phyloP scores from a whole-genome alignment of 2,329 filamentous ascomycete species.

The Apiospora rasikravindrae region DNA sequence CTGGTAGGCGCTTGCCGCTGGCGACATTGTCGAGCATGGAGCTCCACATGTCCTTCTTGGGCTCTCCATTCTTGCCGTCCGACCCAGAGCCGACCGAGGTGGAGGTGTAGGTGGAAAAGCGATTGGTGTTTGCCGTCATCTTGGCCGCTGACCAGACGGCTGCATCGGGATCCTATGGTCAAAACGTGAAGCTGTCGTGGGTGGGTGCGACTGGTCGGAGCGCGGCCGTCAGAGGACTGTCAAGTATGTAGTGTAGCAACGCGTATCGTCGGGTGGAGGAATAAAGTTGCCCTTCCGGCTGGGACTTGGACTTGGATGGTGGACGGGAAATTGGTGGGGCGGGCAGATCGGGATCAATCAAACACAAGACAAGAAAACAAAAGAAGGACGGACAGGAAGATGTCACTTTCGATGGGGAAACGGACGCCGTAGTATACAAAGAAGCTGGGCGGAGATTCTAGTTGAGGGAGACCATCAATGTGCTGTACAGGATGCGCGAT shows the following conservation, averaged over 20 bases:
- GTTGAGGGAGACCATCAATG: neutral
- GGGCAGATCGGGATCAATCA: neutral
- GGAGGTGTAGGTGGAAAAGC: slow-evolving; percentile 63
- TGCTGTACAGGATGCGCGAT: neutral
- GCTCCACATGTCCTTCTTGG: slow-evolving; percentile 91
- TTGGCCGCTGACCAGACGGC: slow-evolving; percentile 27
- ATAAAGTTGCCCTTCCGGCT: slow-evolving; percentile 12
- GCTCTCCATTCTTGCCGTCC: slow-evolving; percentile 67
- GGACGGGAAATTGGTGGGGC: neutral
- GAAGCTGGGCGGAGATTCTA: neutral
- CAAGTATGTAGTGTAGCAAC: neutral
- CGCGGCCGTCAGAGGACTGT: neutral
- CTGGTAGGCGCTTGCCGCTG: slow-evolving; percentile 85
- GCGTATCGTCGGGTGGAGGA: slow-evolving; percentile 12
- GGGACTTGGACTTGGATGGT: neutral
- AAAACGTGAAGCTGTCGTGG: neutral
- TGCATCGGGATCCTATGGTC: neutral
- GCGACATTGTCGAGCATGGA: slow-evolving; percentile 90
- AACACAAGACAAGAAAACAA: neutral
- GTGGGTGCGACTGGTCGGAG: slow-evolving; percentile 12
- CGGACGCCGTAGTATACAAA: neutral
- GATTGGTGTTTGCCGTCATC: slow-evolving; percentile 60
- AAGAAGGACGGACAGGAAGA: neutral
- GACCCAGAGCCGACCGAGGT: slow-evolving; percentile 54
- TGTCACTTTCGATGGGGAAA: no score